Evolutionary conservation across 1,284 basidiomycete genomes (phyloP).

Genomic region (Ganoderma lucidum): DNA sequence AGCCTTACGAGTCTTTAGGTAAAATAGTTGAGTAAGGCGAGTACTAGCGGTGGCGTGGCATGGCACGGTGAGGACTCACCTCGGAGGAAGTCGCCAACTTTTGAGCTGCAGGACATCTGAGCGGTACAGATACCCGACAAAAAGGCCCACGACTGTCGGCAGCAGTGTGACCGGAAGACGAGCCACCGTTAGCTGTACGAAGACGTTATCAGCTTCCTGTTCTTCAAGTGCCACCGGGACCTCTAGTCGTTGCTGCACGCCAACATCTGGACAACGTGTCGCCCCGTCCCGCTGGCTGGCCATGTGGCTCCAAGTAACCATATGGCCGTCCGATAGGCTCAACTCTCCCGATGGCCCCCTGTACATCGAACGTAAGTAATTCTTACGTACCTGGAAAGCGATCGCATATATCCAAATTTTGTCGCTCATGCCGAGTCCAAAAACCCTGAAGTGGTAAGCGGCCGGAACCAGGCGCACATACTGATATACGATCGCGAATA

Average conservation of each 20-base stretch:
- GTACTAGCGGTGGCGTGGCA: background rate
- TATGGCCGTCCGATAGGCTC: background rate
- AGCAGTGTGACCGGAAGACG: constrained; percentile 71
- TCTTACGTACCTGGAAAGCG: constrained; percentile 63
- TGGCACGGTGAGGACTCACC: constrained; percentile 26
- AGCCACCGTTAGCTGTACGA: constrained; percentile 59
- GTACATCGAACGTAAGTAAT: background rate
- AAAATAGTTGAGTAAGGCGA: background rate
- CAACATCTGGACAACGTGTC: background rate
- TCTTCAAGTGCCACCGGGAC: background rate
- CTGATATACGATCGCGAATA: constrained; percentile 84
- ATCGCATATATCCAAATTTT: constrained; percentile 78
- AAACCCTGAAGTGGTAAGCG: constrained; percentile 78
- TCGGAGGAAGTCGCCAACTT: constrained; percentile 63
- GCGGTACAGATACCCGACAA: constrained; percentile 80
- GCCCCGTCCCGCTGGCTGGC: background rate
- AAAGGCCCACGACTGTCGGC: constrained; percentile 68
- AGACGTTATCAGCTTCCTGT: constrained; percentile 10
- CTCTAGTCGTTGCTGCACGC: background rate
- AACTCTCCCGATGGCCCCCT: background rate
- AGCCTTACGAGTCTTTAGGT: constrained; percentile 23
- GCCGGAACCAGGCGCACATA: constrained; percentile 80
- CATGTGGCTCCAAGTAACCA: background rate
- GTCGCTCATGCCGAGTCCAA: constrained; percentile 78
- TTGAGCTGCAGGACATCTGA: constrained; percentile 82